These are phyloP conservation scores for Aspergillus nanangensis DNA, from an alignment of 495 filamentous ascomycete genomes.

Conservation along the genomic window DNA sequence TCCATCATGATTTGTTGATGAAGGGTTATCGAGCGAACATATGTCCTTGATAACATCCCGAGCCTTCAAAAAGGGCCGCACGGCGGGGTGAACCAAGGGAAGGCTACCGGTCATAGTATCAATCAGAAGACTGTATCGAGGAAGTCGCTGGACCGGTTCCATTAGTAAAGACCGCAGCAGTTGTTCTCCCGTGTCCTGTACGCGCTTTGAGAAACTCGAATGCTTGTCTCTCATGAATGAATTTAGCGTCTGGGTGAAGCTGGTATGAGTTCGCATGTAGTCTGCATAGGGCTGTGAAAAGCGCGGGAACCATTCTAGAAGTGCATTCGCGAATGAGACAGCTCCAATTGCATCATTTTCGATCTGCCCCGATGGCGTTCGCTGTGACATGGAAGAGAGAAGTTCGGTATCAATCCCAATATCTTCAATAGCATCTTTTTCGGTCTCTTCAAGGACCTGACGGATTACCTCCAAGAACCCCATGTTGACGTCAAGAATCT, in stretches of 20 bases:
- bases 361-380: slow-evolving; percentile 34
- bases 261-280: slow-evolving; percentile 81
- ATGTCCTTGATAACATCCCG: slow-evolving; percentile 91
- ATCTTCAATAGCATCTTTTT: slow-evolving; percentile 70
- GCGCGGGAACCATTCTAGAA: slow-evolving; percentile 85
- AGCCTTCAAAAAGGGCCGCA: slow-evolving; percentile 75
- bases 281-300: slow-evolving; percentile 86
- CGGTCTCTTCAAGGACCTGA: slow-evolving; percentile 73
- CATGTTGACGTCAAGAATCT: slow-evolving; percentile 74
- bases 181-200: slow-evolving; percentile 87
- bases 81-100: slow-evolving; percentile 75
- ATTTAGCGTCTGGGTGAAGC: slow-evolving; percentile 76
- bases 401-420: slow-evolving; percentile 53
- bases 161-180: slow-evolving; percentile 86
- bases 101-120: slow-evolving; percentile 87
- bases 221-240: slow-evolving; percentile 64
- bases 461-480: slow-evolving; percentile 72
- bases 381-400: slow-evolving; percentile 28
- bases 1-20: slow-evolving; percentile 60
- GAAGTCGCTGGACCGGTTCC: slow-evolving; percentile 92
- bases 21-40: slow-evolving; percentile 75
- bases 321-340: slow-evolving; percentile 65
- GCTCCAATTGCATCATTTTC: slow-evolving; percentile 74
- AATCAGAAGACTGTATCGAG: slow-evolving; percentile 91
- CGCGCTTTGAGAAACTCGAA: slow-evolving; percentile 72